Evolutionary conservation across 345 rosid genomes (phyloP), one percentile per base, ranked within the genome.

Genomic region (Syzygium oleosum): DNA sequence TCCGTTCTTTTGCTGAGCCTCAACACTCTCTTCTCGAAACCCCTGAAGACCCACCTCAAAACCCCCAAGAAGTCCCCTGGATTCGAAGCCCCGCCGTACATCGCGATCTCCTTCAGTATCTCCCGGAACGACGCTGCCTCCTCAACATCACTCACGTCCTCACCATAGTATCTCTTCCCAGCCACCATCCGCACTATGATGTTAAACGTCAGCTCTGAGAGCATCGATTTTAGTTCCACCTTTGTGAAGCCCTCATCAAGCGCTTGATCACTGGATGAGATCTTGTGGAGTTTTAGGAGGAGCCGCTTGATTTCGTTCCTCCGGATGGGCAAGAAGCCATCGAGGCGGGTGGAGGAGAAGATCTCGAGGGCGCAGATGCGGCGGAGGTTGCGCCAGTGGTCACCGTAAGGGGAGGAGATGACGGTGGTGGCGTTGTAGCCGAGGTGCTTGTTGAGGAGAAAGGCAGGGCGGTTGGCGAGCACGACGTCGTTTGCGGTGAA

Each of bases 351-450:
- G 23, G 89, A 51, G 29, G 95, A 92, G 88, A 93, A 92, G 16
- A 93, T 85, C n/a, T 92, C 91, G 6, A 90, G 83, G 23, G 92
- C 46, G 12, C 90, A 88, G 41, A 93, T 87, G 27, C 93, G 91
- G 80, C 94, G 90, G 46, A 93, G 90, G 91, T 83, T 92, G 34
- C 95, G 92, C 94, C 93, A 92, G 73, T 91, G 95, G 34, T 90
- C 90, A 7, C 94, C 93, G 15, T 90, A 92, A 23, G 93, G 63
- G 15, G 93, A 84, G 17, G 85, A 52, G 6, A 51, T 51, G 58
- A 91, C 17, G 61, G 90, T 85, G 51, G 91, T 92, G 89, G 87
- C 83, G 88, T 92, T 92, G 88, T 89, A 93, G 23, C 12, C 52
- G 23, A 88, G 38, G 84, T 52, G 55, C 73, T 85, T 55, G 53